Base-by-base conservation (phyloP, 208 protist genomes). In the Trypanosoma melophagium region DNA sequence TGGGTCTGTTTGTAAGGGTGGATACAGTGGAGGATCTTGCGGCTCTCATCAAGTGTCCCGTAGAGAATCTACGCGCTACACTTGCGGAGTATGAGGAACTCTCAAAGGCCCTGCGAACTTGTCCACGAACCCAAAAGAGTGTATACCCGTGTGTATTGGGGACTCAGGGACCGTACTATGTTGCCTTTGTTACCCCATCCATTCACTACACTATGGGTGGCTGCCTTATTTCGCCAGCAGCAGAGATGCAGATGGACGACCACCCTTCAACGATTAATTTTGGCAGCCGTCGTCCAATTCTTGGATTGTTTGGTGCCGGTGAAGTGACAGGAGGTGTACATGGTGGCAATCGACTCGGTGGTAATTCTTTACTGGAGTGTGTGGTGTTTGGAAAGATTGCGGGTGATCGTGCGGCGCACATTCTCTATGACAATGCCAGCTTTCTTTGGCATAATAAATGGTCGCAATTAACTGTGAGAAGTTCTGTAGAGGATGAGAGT, bases 121-220 rank as follows among this genome's bases (percentile, higher is more conserved):
- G 94, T 74, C 76, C 91, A 60, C 47, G 60, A 21, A 74, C 69
- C 47, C 69, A 67, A 56, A 77, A 57, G 50, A 71, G 59, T 54
- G 84, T 93, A 24, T 97, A 90, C 76, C 87, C 81, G 44, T 89
- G 80, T 59, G 74, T 81, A 19, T 7, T 90, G 17, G 89, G 83
- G 28, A 28, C 76, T 7, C 69, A 87, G 25, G 86, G 87, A 22
- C 82, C 80, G 10, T 95, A 79, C 71, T 88, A 96, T 71, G 87
- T 96, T 28, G 83, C 92, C 31, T 73, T 77, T 61, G 83, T 98
- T 51, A 98, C 95, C 24, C 98, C 98, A 16, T 87, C 84, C 8
- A 90, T 99, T 68, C 98, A 99, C 81, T 99, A 99, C 87, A 97
- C 86, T 10, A 98, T 98, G 97, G 98, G 98, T 58, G 98, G 98